Conservation (phyloP, 768 basidiomycete species). For the Tulasnella sp. region DNA sequence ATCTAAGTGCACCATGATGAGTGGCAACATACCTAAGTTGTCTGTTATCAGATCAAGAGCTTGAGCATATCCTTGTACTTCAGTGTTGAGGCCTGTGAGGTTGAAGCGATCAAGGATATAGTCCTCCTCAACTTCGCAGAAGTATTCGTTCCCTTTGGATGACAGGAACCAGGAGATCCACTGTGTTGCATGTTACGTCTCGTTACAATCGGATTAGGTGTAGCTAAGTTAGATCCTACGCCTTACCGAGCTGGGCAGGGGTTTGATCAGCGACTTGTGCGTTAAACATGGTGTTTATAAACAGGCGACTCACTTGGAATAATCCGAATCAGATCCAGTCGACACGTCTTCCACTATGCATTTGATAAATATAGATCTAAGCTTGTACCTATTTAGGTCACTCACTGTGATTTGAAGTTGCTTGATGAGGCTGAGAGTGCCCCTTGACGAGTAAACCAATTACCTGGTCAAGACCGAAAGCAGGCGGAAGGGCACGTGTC, state of each 20-base stretch:
- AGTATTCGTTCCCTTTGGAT: slow-evolving; percentile 98
- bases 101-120: slow-evolving; percentile 98
- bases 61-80: slow-evolving; percentile 87
- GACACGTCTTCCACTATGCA: slow-evolving; percentile 28
- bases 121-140: slow-evolving; percentile 98
- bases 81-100: slow-evolving; percentile 90
- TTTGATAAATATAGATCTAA: not conserved
- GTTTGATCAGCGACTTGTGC: slow-evolving; percentile 13
- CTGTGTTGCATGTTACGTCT: too few species aligned
- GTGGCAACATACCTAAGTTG: slow-evolving; percentile 55
- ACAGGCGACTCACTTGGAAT: slow-evolving; percentile 60
- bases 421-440: too few species aligned
- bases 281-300: not conserved
- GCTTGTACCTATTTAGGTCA: too few species aligned
- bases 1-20: not conserved
- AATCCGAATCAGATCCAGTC: slow-evolving; percentile 86
- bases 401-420: too few species aligned
- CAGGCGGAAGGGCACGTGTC: too few species aligned
- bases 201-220: too few species aligned
- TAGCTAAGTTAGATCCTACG: too few species aligned
- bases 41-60: slow-evolving; percentile 95
- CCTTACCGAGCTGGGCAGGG: too few species aligned
- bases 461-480: too few species aligned
- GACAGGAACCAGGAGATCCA: slow-evolving; percentile 98
- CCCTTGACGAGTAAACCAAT: too few species aligned